Evolutionary conservation across 2,329 filamentous ascomycete species (phyloP), one percentile per base, ranked within the genome.

Genomic region (Aureobasidium lini): DNA sequence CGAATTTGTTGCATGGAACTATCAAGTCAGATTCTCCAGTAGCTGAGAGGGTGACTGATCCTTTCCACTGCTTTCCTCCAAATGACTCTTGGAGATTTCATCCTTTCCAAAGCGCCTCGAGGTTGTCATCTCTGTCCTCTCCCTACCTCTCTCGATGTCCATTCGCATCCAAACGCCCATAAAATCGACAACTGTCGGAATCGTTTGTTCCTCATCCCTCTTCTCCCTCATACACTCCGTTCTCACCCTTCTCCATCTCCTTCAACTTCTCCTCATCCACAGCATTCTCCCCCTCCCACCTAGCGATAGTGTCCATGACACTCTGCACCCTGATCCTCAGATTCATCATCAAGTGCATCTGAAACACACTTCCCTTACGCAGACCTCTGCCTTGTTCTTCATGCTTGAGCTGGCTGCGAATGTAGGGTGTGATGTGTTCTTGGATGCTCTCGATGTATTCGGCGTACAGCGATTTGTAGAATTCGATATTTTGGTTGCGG

Each of bases 281-380:
- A 31, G 39, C 52, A 29, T 44, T 56, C 52, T 56, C 52, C 8
- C 10, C 40, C 39, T 23, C 29, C 52, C 18, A 36, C 13, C 32
- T 36, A 18, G 7, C 37, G 28, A 23, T 15, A 16, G 2, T 28
- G 39, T 56, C 40, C 34, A 39, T 56, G n/a, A 53, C 36, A 13
- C 13, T 32, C 34, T 43, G 39, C 16, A 56, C 52, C 13, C 52
- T 56, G 40, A 44, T 32, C 8, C 52, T 43, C 52, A 56, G 16
- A 2, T 43, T 43, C 28, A 56, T 28, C 52, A 56, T 56, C 29
- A 56, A 13, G 31, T 56, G 31, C 52, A 56, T 56, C 31, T 56
- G 39, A 4, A 31, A 56, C 6, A 8, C 39, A 46, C 52, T 56
- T 11, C 52, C 52, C 39, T 15, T 56, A 6, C 23, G 34, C 4